A percentile compares a stretch with the other conserved stretches of the same genome.
Conservation (phyloP, 192 early-diverging fungal species). For the Backusella tuberculispora region DNA sequence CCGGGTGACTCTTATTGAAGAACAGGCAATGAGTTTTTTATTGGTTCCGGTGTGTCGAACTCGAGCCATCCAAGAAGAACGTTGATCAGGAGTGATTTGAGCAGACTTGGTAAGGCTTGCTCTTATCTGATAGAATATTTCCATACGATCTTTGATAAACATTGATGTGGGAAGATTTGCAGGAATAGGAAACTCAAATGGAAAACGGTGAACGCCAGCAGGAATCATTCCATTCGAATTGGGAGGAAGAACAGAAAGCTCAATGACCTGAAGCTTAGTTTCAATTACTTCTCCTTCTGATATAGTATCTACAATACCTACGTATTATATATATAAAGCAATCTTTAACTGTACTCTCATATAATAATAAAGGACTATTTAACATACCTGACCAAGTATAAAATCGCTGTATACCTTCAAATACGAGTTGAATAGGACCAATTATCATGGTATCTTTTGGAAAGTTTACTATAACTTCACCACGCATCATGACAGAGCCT, state of each 20-base stretch:
- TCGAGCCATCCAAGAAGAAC: constrained; percentile 12
- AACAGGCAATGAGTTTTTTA: constrained; percentile 1
- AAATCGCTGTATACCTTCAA: constrained; percentile 32
- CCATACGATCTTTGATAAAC: constrained; percentile 16
- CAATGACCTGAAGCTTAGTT: constrained; percentile 29
- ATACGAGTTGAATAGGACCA: constrained; percentile 33
- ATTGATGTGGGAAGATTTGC: constrained; percentile 29
- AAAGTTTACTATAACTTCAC: constrained; percentile 33
- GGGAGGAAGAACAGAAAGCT: constrained; percentile 39
- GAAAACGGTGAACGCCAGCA: constrained; percentile 31
- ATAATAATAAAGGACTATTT: neutral
- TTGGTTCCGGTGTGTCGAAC: constrained; percentile 7
- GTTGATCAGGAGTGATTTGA: neutral
- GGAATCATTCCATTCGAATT: constrained; percentile 23
- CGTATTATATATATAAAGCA: neutral
- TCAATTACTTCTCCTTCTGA: constrained; percentile 13
- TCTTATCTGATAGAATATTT: constrained; percentile 33
- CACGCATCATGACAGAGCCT: constrained; percentile 33
- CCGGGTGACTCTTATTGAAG: constrained; percentile 22
- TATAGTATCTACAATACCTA: constrained; percentile 15
- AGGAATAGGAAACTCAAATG: constrained; percentile 42
- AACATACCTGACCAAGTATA: constrained; percentile 28
- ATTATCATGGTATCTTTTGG: constrained; percentile 20
- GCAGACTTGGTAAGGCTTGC: constrained; percentile 16
- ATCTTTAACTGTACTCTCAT: neutral